Evolutionary conservation across 495 filamentous ascomycete genomes (phyloP).

Genomic region (Hypoxylon cercidicola): DNA sequence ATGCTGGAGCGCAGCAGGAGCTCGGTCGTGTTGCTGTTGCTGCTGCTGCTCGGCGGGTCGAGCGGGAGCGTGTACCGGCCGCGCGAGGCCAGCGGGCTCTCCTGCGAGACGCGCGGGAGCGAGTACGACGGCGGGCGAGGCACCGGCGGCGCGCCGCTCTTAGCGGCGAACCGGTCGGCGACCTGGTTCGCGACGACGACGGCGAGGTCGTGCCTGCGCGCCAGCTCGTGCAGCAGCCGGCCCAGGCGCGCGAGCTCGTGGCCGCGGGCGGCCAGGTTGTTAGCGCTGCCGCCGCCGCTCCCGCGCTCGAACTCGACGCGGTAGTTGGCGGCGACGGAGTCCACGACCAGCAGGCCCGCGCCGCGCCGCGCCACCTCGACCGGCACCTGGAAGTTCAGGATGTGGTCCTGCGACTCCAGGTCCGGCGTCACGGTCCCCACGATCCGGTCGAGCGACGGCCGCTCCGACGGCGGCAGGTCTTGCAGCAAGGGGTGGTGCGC

Average conservation of each 20-base stretch:
- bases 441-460: conserved; percentile 75
- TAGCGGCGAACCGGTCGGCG: conserved; percentile 78
- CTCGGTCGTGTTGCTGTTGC: conserved; percentile 38
- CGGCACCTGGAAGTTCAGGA: conserved; percentile 89
- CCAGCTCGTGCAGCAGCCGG: conserved; percentile 77
- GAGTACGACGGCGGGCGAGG: conserved; percentile 27
- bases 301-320: conserved; percentile 82
- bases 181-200: conserved; percentile 96
- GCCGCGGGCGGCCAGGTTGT: conserved; percentile 69
- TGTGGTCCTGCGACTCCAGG: conserved; percentile 95
- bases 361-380: conserved; percentile 78
- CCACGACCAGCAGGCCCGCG: conserved; percentile 83
- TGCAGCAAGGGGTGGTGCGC: conserved; percentile 70
- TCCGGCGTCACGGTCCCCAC: conserved; percentile 87
- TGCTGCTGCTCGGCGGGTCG: conserved; percentile 40
- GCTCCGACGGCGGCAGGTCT: conserved; percentile 53
- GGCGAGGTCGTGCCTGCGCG: conserved; percentile 75
- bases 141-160: conserved; percentile 11
- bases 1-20: conserved; percentile 46
- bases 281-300: conserved; percentile 35
- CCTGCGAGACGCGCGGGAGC: conserved; percentile 44
- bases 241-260: conserved; percentile 80
- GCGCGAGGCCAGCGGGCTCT: conserved; percentile 53
- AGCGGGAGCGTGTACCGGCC: too few species aligned
- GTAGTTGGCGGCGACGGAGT: conserved; percentile 94